Conservation (phyloP, 2,329 filamentous ascomycete species). For the Exophiala lecanii-corni region DNA sequence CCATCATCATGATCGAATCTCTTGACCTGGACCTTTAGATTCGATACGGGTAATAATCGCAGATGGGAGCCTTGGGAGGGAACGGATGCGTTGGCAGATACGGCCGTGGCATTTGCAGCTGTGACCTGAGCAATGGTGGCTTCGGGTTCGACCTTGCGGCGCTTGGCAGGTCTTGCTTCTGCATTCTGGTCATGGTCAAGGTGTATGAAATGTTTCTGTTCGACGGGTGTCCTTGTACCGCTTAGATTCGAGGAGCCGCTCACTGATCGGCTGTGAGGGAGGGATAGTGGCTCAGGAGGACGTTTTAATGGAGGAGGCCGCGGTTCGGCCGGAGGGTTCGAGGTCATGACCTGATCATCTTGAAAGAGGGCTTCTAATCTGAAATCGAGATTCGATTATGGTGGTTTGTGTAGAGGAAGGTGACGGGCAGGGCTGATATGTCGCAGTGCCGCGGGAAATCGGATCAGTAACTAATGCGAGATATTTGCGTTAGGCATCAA, state of each 20-base stretch:
- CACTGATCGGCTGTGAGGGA: slow-evolving; percentile 4
- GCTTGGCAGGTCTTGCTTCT: slow-evolving; percentile 40
- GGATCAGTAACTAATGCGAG: too few relatives aligned
- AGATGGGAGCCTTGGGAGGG: slow-evolving; percentile 3
- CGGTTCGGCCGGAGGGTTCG: slow-evolving; percentile 24
- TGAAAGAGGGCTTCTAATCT: slow-evolving; percentile 18
- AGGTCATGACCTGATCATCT: slow-evolving; percentile 28
- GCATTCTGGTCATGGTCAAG: slow-evolving; percentile 21
- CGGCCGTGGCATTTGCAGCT: slow-evolving; percentile 2
- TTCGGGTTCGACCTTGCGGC: slow-evolving; percentile 27
- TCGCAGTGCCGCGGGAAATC: too few relatives aligned
- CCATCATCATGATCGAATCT: slow-evolving; percentile 3
- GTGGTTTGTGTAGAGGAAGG: too few relatives aligned
- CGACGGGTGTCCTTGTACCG: slow-evolving; percentile 6
- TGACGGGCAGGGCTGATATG: too few relatives aligned
- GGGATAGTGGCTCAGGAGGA: slow-evolving; percentile 14
- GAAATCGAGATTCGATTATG: too few relatives aligned
- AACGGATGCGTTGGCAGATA: not conserved
- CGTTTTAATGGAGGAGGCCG: slow-evolving; percentile 24
- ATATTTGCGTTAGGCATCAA: too few relatives aligned
- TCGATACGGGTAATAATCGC: slow-evolving; percentile 11
- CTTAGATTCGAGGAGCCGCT: slow-evolving; percentile 10
- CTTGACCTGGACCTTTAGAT: not conserved
- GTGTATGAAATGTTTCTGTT: slow-evolving; percentile 8
- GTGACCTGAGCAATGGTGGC: slow-evolving; percentile 1